Evolutionary conservation across 1,284 basidiomycete genomes (phyloP), one percentile per base, ranked within the genome.

Genomic region (Ustilago lituana): DNA sequence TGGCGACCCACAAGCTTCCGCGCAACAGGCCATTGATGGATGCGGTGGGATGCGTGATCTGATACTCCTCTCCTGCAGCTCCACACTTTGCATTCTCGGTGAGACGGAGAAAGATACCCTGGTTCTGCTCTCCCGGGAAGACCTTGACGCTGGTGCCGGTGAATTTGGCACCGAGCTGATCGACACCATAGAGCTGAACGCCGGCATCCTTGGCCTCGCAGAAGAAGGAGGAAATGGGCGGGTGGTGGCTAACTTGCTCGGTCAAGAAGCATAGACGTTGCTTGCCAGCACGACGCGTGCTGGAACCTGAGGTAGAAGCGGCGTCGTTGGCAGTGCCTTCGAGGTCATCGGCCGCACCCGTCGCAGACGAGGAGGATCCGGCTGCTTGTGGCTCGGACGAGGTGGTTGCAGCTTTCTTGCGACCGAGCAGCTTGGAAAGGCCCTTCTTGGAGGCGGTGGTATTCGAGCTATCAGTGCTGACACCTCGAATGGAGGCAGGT

Each of bases 11-110:
- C 82, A 95, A 91, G 77, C 87, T 90, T 2, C 91, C 92, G 65
- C 94, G 87, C 44, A 98, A 84, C 32, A 98, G 88, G 4, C 95
- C 95, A 76, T 96, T 96, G 58, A 98, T 93, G 46, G 87, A 87
- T 15, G 94, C 95, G 22, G 88, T 85, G 12, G 94, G 94, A 80
- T 97, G 94, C 2, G 92, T 92, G 77, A 97, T 89, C 77, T 91
- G 89, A 27, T 75, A 77, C 62, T 78, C 70, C 47, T 80, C 79
- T 33, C 79, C 79, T 1, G 40, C 54, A 2, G 74, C 73, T 4
- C 56, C 54, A 35, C 66, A 67, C n/a, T 54, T 67, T 2, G 66
- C 72, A 15, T 53, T 67, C 14, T 76, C 71, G 19, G 67, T 72
- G 37, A 80, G 74, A 20, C 56, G 61, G 12, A 77, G 14, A 46